Percentiles rank a stretch among this genome's conserved stretches.
These are phyloP conservation scores for Piloderma croceum DNA, from an alignment of 768 basidiomycete species.

Conservation along the genomic window DNA sequence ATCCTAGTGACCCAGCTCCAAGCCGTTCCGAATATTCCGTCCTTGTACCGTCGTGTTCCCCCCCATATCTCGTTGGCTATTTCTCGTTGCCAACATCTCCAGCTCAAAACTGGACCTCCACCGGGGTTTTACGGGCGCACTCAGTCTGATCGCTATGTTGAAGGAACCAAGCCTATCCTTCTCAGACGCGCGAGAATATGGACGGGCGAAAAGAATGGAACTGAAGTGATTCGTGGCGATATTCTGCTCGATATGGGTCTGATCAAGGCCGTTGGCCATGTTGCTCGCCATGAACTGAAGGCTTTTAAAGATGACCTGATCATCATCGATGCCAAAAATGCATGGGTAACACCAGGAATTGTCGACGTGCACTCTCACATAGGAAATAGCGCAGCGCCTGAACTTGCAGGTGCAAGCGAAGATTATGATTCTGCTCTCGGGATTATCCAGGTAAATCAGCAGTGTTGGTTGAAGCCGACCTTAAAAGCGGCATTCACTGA, in stretches of 20 bases:
- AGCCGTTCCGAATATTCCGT: no score
- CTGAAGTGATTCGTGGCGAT: slow-evolving; percentile 32
- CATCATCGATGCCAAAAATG: slow-evolving; percentile 32
- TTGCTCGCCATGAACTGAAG: slow-evolving; percentile 23
- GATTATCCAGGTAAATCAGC: no score
- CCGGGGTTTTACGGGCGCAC: slow-evolving; percentile 28
- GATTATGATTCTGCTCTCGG: no score
- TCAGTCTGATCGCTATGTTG: slow-evolving; percentile 32
- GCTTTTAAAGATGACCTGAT: slow-evolving; percentile 25
- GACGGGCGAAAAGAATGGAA: slow-evolving; percentile 44
- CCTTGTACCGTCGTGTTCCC: no score
- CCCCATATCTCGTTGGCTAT: no score
- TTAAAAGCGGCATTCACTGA: neutral
- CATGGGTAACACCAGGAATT: slow-evolving; percentile 1
- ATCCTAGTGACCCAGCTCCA: no score
- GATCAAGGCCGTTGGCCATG: slow-evolving; percentile 26
- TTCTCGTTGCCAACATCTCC: slow-evolving; percentile 25
- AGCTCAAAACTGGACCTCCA: slow-evolving; percentile 32
- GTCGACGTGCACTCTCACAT: slow-evolving; percentile 80
- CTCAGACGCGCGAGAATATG: slow-evolving; percentile 48
- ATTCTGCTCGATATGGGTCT: slow-evolving; percentile 37
- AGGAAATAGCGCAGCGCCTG: slow-evolving; percentile 63
- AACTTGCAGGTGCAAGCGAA: slow-evolving; percentile 24
- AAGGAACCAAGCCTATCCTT: slow-evolving; percentile 33
- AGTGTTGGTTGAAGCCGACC: no score